phyloP scores from a whole-genome alignment of 1,284 basidiomycete species.

The Ustilago lituana region DNA sequence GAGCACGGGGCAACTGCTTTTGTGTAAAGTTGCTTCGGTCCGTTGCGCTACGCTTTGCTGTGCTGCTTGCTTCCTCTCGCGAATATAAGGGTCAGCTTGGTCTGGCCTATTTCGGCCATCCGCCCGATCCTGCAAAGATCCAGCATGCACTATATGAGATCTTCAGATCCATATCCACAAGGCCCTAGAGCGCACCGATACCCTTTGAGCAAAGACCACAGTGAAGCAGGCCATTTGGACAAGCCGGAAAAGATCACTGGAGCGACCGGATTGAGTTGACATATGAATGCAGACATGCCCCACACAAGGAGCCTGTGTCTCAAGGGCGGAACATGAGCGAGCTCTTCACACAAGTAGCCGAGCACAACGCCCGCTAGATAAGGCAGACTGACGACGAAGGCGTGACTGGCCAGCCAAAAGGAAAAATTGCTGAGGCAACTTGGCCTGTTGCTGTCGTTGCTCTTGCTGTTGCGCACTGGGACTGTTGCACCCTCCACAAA shows the following conservation, averaged over 20 bases:
- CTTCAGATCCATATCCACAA: neutral
- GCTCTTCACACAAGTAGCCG: slow-evolving; percentile 20
- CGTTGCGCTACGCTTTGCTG: no score
- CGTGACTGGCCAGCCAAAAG: slow-evolving; percentile 4
- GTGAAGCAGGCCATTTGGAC: neutral
- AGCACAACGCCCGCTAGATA: slow-evolving; percentile 25
- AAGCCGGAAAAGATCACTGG: slow-evolving; percentile 8
- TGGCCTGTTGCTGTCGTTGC: no score
- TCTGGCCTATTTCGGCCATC: no score
- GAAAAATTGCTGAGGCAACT: no score
- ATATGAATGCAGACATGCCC: no score
- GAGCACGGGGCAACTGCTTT: slow-evolving; percentile 19
- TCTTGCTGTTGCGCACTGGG: no score
- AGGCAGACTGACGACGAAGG: slow-evolving; percentile 13
- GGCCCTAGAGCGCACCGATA: neutral
- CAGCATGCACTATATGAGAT: neutral
- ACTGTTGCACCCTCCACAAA: slow-evolving; percentile 10
- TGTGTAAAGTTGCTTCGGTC: no score
- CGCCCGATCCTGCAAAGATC: slow-evolving; percentile 2
- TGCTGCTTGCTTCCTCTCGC: no score
- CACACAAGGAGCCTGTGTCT: slow-evolving; percentile 2
- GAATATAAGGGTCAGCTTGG: slow-evolving; percentile 9
- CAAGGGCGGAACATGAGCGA: neutral
- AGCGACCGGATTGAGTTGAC: slow-evolving; percentile 21
- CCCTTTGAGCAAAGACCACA: neutral